These are phyloP conservation scores for Penicillium italicum DNA, from an alignment of 2,329 filamentous ascomycete species.

Conservation along the genomic window DNA sequence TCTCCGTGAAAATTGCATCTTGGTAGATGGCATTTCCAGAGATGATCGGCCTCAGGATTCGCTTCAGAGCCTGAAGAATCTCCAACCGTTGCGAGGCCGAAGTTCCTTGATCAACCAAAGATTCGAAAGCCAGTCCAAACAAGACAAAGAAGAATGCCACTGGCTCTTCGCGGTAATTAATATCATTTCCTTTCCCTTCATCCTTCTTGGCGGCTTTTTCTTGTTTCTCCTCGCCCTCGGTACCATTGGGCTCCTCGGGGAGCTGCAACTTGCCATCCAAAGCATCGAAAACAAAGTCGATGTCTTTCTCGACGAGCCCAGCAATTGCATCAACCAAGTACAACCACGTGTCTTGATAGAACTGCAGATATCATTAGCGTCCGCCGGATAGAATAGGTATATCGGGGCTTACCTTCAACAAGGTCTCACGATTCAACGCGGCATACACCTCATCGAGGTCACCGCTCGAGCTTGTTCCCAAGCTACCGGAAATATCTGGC, in stretches of 20 bases:
- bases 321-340: constrained; percentile 96
- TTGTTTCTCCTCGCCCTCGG: constrained; percentile 21
- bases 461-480: constrained; percentile 77
- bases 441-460: constrained; percentile 93
- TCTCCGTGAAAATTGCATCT: constrained; percentile 92
- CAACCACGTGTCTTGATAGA: constrained; percentile 97
- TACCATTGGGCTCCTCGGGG: constrained; percentile 27
- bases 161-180: constrained; percentile 97
- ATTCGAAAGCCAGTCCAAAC: constrained; percentile 94
- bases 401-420: constrained; percentile 59
- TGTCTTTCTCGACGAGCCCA: constrained; percentile 94
- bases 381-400: not conserved
- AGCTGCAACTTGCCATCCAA: constrained; percentile 71
- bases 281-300: constrained; percentile 95
- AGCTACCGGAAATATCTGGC: constrained; percentile 89
- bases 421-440: constrained; percentile 86
- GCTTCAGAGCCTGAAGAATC: constrained; percentile 86
- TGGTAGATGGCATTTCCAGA: constrained; percentile 96
- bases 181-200: constrained; percentile 65
- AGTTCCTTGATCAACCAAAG: constrained; percentile 75
- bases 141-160: constrained; percentile 99
- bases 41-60: constrained; percentile 89
- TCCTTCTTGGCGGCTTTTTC: constrained; percentile 19
- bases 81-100: constrained; percentile 76
- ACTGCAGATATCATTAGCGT: constrained; percentile 43